phyloP scores from a whole-genome alignment of 768 basidiomycete species.

The Pisolithus marmoratus region DNA sequence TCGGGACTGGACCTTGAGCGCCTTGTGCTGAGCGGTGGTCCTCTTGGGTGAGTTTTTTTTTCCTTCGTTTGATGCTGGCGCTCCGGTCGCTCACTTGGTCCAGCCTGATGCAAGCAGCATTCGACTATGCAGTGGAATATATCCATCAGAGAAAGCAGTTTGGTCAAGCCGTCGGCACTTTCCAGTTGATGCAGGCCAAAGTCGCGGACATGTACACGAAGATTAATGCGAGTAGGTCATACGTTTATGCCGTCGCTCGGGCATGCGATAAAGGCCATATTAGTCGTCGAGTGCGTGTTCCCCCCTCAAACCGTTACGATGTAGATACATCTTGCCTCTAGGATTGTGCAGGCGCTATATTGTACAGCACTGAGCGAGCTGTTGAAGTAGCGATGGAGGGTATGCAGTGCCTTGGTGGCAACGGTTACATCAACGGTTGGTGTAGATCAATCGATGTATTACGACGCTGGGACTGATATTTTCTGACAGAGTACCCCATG shows the following conservation, averaged over 20 bases:
- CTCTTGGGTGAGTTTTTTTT: slow-evolving; percentile 58
- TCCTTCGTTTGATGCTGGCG: background rate
- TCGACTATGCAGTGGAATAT: slow-evolving; percentile 83
- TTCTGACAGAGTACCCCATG: slow-evolving; percentile 71
- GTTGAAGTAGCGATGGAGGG: slow-evolving; percentile 88
- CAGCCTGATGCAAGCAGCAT: slow-evolving; percentile 90
- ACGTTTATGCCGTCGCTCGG: slow-evolving; percentile 88
- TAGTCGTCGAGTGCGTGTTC: slow-evolving; percentile 61
- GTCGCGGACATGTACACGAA: slow-evolving; percentile 95
- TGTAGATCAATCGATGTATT: slow-evolving; percentile 1
- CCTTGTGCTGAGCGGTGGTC: slow-evolving; percentile 87
- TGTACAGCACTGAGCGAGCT: slow-evolving; percentile 89
- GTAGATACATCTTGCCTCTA: slow-evolving; percentile 27
- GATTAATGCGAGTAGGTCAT: slow-evolving; percentile 79
- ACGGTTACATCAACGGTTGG: slow-evolving; percentile 91
- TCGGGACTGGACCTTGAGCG: slow-evolving; percentile 90
- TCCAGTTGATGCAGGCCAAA: slow-evolving; percentile 94
- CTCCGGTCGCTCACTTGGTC: slow-evolving; percentile 2
- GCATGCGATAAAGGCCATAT: slow-evolving; percentile 79
- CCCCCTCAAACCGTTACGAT: background rate
- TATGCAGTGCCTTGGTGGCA: slow-evolving; percentile 92
- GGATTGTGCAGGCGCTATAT: slow-evolving; percentile 94
- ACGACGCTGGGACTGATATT: background rate
- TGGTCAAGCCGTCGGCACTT: slow-evolving; percentile 78
- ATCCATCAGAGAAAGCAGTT: slow-evolving; percentile 94